phyloP scores from a whole-genome alignment of 2,329 filamentous ascomycete genomes.

The Pseudogymnoascus sp. region DNA sequence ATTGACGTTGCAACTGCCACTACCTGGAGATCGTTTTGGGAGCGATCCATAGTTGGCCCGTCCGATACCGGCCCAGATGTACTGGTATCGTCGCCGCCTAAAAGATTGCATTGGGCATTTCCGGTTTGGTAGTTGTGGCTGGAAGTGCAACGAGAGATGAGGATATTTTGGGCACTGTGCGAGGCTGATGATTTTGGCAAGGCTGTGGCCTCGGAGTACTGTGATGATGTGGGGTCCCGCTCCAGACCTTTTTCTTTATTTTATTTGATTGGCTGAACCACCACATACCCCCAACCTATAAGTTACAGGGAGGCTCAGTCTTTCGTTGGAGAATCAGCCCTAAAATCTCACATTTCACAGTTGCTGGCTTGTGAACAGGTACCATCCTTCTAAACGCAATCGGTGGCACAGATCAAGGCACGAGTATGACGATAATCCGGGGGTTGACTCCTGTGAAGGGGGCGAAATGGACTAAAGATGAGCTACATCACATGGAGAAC shows the following conservation, averaged over 20 bases:
- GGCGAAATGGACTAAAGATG: background rate
- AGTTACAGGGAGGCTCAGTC: background rate
- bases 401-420: background rate
- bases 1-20: background rate
- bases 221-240: background rate
- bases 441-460: background rate
- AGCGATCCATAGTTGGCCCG: background rate
- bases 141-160: background rate
- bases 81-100: background rate
- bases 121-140: background rate
- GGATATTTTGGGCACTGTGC: background rate
- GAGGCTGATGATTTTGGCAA: background rate
- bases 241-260: background rate
- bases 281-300: background rate
- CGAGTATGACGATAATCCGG: background rate
- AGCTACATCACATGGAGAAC: background rate
- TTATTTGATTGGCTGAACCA: background rate
- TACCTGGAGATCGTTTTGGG: background rate
- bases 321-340: background rate
- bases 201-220: background rate
- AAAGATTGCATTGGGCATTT: background rate
- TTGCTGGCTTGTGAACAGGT: background rate
- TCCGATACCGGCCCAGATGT: background rate
- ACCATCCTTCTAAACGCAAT: background rate
- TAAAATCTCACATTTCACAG: constrained; percentile 1